A percentile compares a stretch with the other conserved stretches of the same genome.
phyloP scores from a whole-genome alignment of 2,329 filamentous ascomycete species.

The Geosmithia putterillii region DNA sequence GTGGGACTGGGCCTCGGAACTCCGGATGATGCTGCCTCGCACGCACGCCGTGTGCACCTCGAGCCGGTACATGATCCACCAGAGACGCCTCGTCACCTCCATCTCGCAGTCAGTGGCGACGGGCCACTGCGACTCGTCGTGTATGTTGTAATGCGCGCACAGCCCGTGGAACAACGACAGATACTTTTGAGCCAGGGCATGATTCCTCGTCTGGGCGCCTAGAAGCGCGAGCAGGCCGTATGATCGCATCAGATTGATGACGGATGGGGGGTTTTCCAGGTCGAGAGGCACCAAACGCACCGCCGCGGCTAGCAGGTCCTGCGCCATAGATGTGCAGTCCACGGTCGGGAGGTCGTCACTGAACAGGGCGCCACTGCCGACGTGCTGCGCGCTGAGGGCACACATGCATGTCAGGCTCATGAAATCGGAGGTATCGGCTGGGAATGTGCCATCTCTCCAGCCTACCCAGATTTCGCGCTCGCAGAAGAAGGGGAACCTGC shows the following conservation, averaged over 20 bases:
- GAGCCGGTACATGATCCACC: conserved; percentile 45
- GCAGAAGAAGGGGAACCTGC: conserved; percentile 32
- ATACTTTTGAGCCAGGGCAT: conserved; percentile 34
- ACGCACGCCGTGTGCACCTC: conserved; percentile 42
- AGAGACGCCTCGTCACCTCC: conserved; percentile 32
- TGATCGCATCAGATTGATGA: conserved; percentile 3
- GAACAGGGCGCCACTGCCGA: conserved; percentile 30
- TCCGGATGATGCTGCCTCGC: conserved; percentile 21
- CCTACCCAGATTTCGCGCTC: conserved; percentile 22
- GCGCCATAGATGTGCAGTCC: not conserved
- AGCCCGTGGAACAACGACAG: conserved; percentile 37
- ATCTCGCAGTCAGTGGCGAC: conserved; percentile 26
- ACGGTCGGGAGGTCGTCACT: conserved; percentile 6
- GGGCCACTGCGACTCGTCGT: conserved; percentile 42
- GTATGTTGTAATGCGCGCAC: conserved; percentile 32
- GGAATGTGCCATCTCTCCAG: conserved; percentile 25
- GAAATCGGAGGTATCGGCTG: conserved; percentile 26
- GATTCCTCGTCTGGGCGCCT: conserved; percentile 37
- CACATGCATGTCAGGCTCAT: conserved; percentile 36
- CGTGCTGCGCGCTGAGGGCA: conserved; percentile 30
- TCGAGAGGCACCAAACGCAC: conserved; percentile 9
- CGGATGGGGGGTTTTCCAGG: conserved; percentile 1
- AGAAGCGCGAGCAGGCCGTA: conserved; percentile 34
- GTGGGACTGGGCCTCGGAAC: conserved; percentile 10
- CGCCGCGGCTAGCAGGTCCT: not conserved